Evolutionary conservation across 2,329 filamentous ascomycete genomes (phyloP), one percentile per base, ranked within the genome.

Genomic region (Aureobasidium sp.): DNA sequence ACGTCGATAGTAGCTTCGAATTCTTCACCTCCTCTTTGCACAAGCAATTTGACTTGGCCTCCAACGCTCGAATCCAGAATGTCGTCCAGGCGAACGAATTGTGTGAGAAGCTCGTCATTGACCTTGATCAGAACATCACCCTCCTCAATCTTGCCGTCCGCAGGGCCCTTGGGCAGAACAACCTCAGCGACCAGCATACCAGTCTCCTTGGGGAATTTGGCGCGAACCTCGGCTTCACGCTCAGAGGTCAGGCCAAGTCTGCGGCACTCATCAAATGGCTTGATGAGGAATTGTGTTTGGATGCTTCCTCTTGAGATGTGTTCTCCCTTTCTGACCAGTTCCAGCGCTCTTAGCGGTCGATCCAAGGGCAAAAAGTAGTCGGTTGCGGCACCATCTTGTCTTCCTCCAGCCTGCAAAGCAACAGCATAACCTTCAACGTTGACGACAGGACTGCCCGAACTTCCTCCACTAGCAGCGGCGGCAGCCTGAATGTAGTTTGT

Each of bases 101-200:
- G 90, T 0, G 92, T 97, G 47, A 99, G 82, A 53, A 97, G 84
- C 75, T 97, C 89, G 63, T 87, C 91, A 71, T 99, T 97, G 67
- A 97, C 90, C 74, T 96, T 91, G 69, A 97, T 80, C 66, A 99
- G 78, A 27, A 99, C 88, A 74, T 99, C 94, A 50, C 94, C 94
- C 74, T 99, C 94, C 73, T 96, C 88, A 29, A 99, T 84, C 75
- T 95, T 93, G 61, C 82, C 80, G 71, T 96, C 85, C 0, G 89
- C 94, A 27, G 94, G 95, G 0, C 94, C 95, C 68, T 92, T 86
- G 0, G 94, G 93, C 9, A 99, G 83, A 15, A 97, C 87, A 64
- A 97, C 96, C 77, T 99, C 95, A 23, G 92, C 93, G 13, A 97
- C 93, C 32, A 99, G 84, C 90, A 99, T 92, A 71, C 94, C 95